Evolutionary conservation across 177 flowering plant genomes (phyloP), one percentile per base, ranked within the genome.

Genomic region (Vitis hybrid): DNA sequence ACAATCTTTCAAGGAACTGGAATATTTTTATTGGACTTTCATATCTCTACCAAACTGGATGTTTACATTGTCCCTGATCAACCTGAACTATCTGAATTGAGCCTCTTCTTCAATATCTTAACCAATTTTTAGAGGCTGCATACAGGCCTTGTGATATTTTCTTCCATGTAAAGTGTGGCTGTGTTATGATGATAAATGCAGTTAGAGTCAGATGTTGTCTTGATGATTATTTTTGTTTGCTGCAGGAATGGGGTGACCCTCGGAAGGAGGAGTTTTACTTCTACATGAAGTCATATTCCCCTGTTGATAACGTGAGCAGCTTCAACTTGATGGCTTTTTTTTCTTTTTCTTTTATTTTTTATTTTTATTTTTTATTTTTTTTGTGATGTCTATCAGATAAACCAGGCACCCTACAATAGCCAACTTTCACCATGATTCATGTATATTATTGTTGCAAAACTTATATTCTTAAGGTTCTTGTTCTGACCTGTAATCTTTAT

Each of bases 161-260:
- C 5, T 14, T 50, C 31, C 11, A 16, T 39, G 52, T 64, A 14
- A 6, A 39, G 45, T 39, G 45, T 39, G 45, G 9, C 9, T 39
- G 45, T 39, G 45, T 39, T 39, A 26, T 26, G 45, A 39, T 39
- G 45, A 39, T 7, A 39, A 39, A 39, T 5, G 45, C 45, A 39
- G 45, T 7, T 19, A 3, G 5, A 19, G 31, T 22, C 33, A 22
- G 15, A 14, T 29, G n/a, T 51, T n/a, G 31, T n/a, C 51, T 62
- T 22, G 19, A 15, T 76, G 19, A 60, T 56, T 50, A n/a, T n/a
- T 26, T 78, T 77, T 57, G 69, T 6, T 69, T 70, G 9, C 53
- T 79, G 79, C 86, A 94, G 98, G 98, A 94, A 81, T 94, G 98
- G 97, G 97, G 98, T 65, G 97, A 94, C 79, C 97, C 97, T 68